These are phyloP conservation scores for Colletotrichum paranaense DNA, from an alignment of 2,329 filamentous ascomycete species.

Conservation along the genomic window DNA sequence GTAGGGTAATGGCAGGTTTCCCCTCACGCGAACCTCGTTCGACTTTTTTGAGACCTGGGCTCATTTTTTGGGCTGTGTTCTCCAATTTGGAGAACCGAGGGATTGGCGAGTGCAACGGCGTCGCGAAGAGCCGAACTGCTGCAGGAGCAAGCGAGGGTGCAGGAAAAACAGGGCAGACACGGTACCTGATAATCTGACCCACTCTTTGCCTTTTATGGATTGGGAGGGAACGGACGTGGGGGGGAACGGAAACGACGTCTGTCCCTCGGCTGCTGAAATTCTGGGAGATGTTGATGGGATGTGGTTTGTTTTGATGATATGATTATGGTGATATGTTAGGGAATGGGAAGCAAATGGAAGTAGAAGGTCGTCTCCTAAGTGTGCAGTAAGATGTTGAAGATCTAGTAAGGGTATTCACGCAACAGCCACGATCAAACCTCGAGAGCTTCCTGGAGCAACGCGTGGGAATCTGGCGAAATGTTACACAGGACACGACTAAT, in stretches of 20 bases:
- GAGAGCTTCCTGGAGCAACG: too few species aligned
- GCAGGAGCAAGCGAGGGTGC: background rate
- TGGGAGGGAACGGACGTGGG: background rate
- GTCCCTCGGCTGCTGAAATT: background rate
- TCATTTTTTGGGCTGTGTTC: background rate
- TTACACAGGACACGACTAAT: too few species aligned
- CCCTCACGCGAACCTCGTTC: conserved; percentile 33
- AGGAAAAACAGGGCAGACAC: background rate
- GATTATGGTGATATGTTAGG: background rate
- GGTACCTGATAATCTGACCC: background rate
- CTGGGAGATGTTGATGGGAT: background rate
- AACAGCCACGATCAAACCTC: too few species aligned
- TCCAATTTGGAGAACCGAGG: conserved; percentile 23
- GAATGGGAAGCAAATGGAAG: background rate
- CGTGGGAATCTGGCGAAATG: too few species aligned
- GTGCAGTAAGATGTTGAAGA: too few species aligned
- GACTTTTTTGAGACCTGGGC: conserved; percentile 28
- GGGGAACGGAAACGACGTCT: background rate
- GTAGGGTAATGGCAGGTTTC: conserved; percentile 21
- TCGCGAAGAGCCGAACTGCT: background rate
- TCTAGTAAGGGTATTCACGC: too few species aligned
- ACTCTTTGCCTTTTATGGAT: conserved; percentile 14
- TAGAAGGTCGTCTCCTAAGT: background rate
- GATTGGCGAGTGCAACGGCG: conserved; percentile 1
- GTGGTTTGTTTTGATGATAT: conserved; percentile 9